Base-by-base conservation (phyloP, 2,329 filamentous ascomycete genomes). In the Harringtonia aguacate region DNA sequence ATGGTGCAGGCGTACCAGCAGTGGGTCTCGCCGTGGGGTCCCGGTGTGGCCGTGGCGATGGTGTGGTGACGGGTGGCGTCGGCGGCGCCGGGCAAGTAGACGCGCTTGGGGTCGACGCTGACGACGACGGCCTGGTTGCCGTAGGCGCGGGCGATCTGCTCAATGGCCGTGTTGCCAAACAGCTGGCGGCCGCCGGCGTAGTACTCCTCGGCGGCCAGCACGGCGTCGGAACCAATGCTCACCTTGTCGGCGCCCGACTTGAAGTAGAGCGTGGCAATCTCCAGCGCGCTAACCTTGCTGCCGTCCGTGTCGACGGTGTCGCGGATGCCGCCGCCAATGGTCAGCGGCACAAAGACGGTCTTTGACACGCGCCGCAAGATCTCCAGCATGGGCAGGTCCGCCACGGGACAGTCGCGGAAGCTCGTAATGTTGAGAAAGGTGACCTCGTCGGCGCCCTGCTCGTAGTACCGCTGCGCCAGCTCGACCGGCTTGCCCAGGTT, bases 1-100 rank as follows among this genome's bases (percentile, higher is more conserved):
- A 94, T 87, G 8, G 92, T 98, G 67, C 92, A 97, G 46, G 92
- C 89, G 61, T 95, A 98, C 90, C 90, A 98, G 68, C 87, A 95
- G 63, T 79, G 84, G 42, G 70, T 67, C 62, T 95, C 86, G 24
- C 88, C 88, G 36, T 75, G 73, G 20, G 85, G 80, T 9, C 89
- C 87, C 0, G 78, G 79, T 48, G 69, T 75, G 0, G 65, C 60
- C 0, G 90, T 95, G 56, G 73, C 68, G 57, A 95, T 68, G 14
- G 82, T 86, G 62, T 69, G 66, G 63, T 92, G 84, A 56, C 86
- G 81, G 1, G 75, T 73, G 43, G 86, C 88, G 40, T 81, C 76
- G 21, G 73, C 66, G 33, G 82, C 81, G 9, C 8, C 8, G 36
- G 76, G 74, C 3, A 95, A 84, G 63, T 94, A 95, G 12, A 97